Base-by-base conservation (phyloP, 1,284 basidiomycete species). In the Papiliotrema laurentii region DNA sequence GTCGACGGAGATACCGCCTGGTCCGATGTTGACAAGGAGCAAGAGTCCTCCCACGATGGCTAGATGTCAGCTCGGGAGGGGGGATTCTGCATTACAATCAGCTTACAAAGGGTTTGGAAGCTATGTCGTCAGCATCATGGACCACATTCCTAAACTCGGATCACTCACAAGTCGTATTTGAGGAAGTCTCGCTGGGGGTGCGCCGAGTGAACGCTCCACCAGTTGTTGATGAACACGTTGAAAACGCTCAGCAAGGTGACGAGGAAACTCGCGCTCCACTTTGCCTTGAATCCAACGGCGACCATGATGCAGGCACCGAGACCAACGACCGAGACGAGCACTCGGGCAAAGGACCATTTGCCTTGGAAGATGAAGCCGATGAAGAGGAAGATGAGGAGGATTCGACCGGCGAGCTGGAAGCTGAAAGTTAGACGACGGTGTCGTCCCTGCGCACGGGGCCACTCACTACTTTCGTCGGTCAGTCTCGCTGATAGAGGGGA, bases 221-320 rank as follows among this genome's bases (percentile, higher is more conserved):
- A 99, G 77, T 97, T 97, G 81, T 99, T 99, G 75, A 91, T 89
- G 64, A 94, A 87, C 30, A 97, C 87, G 73, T 99, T 99, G 84
- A 98, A 96, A 56, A 90, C 75, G 69, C 86, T 89, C 60, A 99
- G 78, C 5, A 94, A 81, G 60, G 96, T 75, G 53, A 97, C 92
- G 52, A 99, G 82, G 84, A 98, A 97, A n/a, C 84, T 83, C 3
- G 94, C 94, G 14, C 89, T 91, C 90, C 92, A 97, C 74, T 97
- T 94, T 64, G 96, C 94, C 78, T 98, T 98, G 83, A 97, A 98
- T 43, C 96, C 96, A 55, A 98, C 82, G 10, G 93, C 96, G 47
- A 99, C 93, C 90, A 97, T 97, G 66, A 84, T 75, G 71, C 94
- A 97, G 1, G 94, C 93, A n/a, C 81, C 86, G 40, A 96, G 80